Evolutionary conservation across 768 basidiomycete genomes (phyloP).

Genomic region (Serpula lacrymans): DNA sequence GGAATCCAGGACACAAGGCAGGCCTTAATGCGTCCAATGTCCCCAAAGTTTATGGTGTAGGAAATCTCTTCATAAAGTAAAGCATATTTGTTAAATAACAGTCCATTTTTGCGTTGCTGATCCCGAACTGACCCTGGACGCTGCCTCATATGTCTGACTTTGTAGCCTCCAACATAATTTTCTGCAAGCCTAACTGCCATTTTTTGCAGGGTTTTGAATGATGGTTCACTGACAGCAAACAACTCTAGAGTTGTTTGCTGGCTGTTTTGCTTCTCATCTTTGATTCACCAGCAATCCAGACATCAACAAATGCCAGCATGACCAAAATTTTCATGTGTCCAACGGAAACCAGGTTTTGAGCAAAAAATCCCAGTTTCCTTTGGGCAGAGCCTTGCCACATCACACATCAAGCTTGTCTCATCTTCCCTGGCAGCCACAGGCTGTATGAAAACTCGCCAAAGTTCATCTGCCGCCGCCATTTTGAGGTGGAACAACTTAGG

Average conservation of each 20-base stretch:
- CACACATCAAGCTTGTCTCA: too few relatives aligned
- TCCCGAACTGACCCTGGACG: conserved; percentile 19
- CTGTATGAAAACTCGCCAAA: conserved; percentile 21
- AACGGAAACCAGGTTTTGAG: conserved; percentile 31
- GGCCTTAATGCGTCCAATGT: conserved; percentile 28
- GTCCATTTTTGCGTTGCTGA: conserved; percentile 29
- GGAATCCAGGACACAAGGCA: conserved; percentile 22
- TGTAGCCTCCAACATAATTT: too few relatives aligned
- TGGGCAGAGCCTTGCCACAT: conserved; percentile 20
- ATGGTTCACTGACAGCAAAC: too few relatives aligned
- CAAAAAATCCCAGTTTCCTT: conserved; percentile 30
- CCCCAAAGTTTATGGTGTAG: conserved; percentile 29
- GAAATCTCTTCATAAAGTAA: conserved; percentile 39
- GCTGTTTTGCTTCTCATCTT: too few relatives aligned
- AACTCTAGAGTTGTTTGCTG: too few relatives aligned
- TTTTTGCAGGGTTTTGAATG: too few relatives aligned
- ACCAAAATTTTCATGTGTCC: conserved; percentile 37
- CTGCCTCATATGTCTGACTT: too few relatives aligned
- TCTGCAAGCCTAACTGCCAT: too few relatives aligned
- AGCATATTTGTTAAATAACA: conserved; percentile 30
- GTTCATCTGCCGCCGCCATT: conserved; percentile 26
- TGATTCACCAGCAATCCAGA: too few relatives aligned
- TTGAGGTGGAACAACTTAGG: conserved; percentile 26
- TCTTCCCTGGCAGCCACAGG: conserved; percentile 12
- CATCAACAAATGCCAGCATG: too few relatives aligned